Conservation (phyloP, 768 basidiomycete species). For the Leccinum rimulosum region DNA sequence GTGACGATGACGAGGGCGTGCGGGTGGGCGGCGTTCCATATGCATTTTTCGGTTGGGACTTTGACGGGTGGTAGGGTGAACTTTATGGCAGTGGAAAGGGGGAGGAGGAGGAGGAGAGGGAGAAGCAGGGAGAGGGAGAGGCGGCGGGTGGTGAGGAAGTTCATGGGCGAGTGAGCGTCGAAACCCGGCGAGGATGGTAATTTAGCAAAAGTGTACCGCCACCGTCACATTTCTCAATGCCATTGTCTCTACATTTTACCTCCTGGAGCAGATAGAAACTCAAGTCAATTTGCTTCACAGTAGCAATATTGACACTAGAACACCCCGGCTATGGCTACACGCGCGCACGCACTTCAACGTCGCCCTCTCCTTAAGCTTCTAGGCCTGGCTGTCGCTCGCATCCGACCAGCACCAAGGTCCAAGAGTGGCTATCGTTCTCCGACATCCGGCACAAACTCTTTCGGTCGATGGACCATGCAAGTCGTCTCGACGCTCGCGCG, state of each 20-base stretch:
- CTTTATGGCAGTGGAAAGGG: slow-evolving; percentile 65
- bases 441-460: too few relatives aligned
- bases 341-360: too few relatives aligned
- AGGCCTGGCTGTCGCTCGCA: too few relatives aligned
- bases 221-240: neutral
- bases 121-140: slow-evolving; percentile 13
- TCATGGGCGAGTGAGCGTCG: slow-evolving; percentile 2
- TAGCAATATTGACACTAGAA: too few relatives aligned
- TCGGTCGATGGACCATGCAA: neutral
- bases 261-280: too few relatives aligned
- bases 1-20: slow-evolving; percentile 94
- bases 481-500: slow-evolving; percentile 42
- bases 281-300: too few relatives aligned
- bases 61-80: slow-evolving; percentile 72
- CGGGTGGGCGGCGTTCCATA: slow-evolving; percentile 90
- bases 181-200: neutral
- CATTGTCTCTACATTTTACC: too few relatives aligned
- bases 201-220: neutral
- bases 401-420: too few relatives aligned
- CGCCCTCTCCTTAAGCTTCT: too few relatives aligned
- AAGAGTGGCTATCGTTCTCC: too few relatives aligned
- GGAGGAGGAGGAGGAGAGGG: slow-evolving; percentile 24
- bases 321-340: too few relatives aligned
- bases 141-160: neutral
- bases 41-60: slow-evolving; percentile 79